Evolutionary conservation across 768 basidiomycete species (phyloP).

Genomic region (Galerina marginata): DNA sequence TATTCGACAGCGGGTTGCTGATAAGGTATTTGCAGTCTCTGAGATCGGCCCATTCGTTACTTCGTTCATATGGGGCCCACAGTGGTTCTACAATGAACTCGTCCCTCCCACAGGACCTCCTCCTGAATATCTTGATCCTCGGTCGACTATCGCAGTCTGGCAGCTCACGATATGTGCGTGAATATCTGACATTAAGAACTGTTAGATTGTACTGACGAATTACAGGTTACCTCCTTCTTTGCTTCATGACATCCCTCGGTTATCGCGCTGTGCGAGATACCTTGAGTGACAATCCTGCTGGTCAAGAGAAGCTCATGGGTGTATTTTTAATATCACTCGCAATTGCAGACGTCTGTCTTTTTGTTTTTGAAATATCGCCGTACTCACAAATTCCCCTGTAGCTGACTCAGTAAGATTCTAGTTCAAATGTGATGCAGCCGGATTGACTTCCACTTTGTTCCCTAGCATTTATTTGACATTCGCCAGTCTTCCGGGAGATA

Average conservation of each 20-base stretch:
- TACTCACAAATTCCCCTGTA: not conserved
- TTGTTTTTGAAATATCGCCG: not conserved
- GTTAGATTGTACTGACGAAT: not conserved
- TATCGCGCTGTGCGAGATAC: slow-evolving; percentile 72
- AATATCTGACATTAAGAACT: not conserved
- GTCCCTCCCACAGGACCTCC: slow-evolving; percentile 45
- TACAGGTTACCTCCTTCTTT: slow-evolving; percentile 65
- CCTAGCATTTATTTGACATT: slow-evolving; percentile 60
- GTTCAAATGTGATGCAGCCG: no score
- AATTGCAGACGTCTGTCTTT: slow-evolving; percentile 54
- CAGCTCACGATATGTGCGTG: slow-evolving; percentile 63
- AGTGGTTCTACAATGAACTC: slow-evolving; percentile 65
- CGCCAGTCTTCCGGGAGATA: slow-evolving; percentile 54
- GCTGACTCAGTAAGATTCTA: slow-evolving; percentile 19
- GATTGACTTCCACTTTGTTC: not conserved
- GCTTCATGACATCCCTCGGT: slow-evolving; percentile 67
- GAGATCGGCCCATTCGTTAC: slow-evolving; percentile 56
- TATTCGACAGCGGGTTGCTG: not conserved
- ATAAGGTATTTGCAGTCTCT: slow-evolving; percentile 41
- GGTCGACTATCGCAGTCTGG: slow-evolving; percentile 61
- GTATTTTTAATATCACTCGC: slow-evolving; percentile 66
- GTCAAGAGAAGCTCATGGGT: slow-evolving; percentile 74
- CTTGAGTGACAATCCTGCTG: slow-evolving; percentile 56
- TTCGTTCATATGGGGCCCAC: slow-evolving; percentile 54
- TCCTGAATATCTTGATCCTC: slow-evolving; percentile 40